Percentiles rank a stretch among this genome's conserved stretches.
These are phyloP conservation scores for Cyanodermella asteris DNA, from an alignment of 2,329 filamentous ascomycete species.

Conservation along the genomic window DNA sequence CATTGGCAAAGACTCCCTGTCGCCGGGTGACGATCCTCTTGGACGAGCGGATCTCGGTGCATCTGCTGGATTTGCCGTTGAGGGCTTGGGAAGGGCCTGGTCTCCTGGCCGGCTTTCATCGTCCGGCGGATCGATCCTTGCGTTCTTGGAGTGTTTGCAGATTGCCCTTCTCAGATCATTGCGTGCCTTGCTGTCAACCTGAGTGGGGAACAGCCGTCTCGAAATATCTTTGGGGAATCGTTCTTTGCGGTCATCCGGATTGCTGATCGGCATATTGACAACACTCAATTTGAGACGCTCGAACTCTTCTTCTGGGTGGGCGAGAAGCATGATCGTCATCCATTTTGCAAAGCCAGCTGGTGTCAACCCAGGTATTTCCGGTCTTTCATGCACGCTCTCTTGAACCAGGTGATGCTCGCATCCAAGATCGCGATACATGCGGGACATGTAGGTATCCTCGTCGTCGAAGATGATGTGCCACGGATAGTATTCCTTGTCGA, in stretches of 20 bases:
- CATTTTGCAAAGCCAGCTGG: conserved; percentile 47
- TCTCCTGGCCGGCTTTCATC: too few relatives aligned
- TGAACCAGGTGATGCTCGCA: conserved; percentile 46
- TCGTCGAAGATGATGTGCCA: conserved; percentile 44
- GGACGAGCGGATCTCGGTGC: too few relatives aligned
- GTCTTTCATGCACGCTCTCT: conserved; percentile 26
- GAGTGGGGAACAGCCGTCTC: conserved; percentile 45
- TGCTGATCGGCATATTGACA: conserved; percentile 46
- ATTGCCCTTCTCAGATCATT: conserved; percentile 40
- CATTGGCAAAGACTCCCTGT: too few relatives aligned
- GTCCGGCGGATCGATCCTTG: too few relatives aligned
- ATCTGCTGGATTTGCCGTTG: too few relatives aligned
- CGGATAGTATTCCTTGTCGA: conserved; percentile 44
- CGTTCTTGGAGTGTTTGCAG: conserved; percentile 27
- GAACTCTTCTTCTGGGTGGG: conserved; percentile 56
- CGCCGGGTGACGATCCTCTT: too few relatives aligned
- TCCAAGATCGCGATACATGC: conserved; percentile 32
- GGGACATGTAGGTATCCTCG: conserved; percentile 29
- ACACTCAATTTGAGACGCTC: conserved; percentile 47
- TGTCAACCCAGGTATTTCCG: conserved; percentile 42
- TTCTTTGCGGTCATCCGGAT: conserved; percentile 43
- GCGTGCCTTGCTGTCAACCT: conserved; percentile 33
- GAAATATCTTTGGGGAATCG: conserved; percentile 61
- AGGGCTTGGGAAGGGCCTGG: too few relatives aligned
- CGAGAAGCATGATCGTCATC: conserved; percentile 50